phyloP scores from a whole-genome alignment of 495 filamentous ascomycete species.

The Letharia lupina region DNA sequence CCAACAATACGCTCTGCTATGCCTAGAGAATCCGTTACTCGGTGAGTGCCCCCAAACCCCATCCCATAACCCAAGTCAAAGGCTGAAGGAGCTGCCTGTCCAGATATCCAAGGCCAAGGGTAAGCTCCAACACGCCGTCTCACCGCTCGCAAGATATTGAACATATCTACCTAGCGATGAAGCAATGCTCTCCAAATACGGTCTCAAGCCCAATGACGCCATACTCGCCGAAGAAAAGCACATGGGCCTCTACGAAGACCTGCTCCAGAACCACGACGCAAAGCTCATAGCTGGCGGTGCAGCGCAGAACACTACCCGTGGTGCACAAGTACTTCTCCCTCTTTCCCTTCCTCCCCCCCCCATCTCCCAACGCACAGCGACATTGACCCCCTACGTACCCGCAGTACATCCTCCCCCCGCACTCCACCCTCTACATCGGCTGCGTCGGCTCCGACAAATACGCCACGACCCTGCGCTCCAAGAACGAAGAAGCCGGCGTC shows the following conservation, averaged over 20 bases:
- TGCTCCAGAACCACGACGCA: slow-evolving; percentile 74
- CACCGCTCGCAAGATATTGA: slow-evolving; percentile 1
- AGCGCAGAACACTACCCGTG: slow-evolving; percentile 95
- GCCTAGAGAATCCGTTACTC: slow-evolving; percentile 92
- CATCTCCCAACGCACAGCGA: slow-evolving; percentile 5
- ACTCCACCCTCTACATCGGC: slow-evolving; percentile 86
- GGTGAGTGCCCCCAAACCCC: slow-evolving; percentile 44
- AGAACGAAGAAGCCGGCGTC: slow-evolving; percentile 72
- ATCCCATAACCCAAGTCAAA: not conserved
- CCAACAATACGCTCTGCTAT: slow-evolving; percentile 75
- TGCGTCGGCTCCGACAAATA: slow-evolving; percentile 89
- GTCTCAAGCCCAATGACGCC: slow-evolving; percentile 88
- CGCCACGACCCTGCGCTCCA: slow-evolving; percentile 71
- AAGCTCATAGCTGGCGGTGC: slow-evolving; percentile 95
- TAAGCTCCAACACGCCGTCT: slow-evolving; percentile 30
- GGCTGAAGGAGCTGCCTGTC: slow-evolving; percentile 14
- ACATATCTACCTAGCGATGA: slow-evolving; percentile 44
- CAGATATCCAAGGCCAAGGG: slow-evolving; percentile 89
- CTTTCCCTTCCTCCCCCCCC: not conserved
- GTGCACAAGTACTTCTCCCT: slow-evolving; percentile 56
- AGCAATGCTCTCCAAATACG: slow-evolving; percentile 81
- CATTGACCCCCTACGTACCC: not conserved
- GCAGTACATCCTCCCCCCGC: slow-evolving; percentile 80
- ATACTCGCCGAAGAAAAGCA: slow-evolving; percentile 94
- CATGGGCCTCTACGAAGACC: slow-evolving; percentile 80